Base-by-base conservation (phyloP, 257 asterid genomes). In the Scutellaria baicalensis region DNA sequence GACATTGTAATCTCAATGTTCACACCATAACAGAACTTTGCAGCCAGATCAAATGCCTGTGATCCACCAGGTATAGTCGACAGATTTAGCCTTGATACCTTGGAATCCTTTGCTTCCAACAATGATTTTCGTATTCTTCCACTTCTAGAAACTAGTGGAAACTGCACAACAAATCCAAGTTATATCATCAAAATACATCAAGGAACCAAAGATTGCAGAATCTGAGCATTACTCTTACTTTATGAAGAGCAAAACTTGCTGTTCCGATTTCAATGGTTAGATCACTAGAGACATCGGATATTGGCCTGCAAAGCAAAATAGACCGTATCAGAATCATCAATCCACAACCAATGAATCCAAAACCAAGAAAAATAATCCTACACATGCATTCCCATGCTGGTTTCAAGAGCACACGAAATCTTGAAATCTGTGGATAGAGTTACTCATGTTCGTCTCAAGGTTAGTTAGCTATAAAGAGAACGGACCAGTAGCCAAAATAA, bases 211-310 rank as follows among this genome's bases (percentile, higher is more conserved):
- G 33, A 27, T 27, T 27, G 14, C 4, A 17, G 10, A 40, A 2
- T 38, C 33, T n/a, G 3, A 33, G 3, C 13, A 42, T 43, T 67
- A 50, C 67, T 54, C 92, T 79, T 83, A 93, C 99, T 81, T 87
- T 93, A 81, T 93, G 97, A 75, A 93, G 97, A 6, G 95, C 84
- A 73, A 89, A 93, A 57, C 84, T 83, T 60, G 91, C 78, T 52
- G 89, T 69, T 47, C 97, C 95, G 9, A 91, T 88, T 66, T 93
- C 99, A 66, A 93, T 79, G 57, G 95, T 80, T 9, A 93, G 96
- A 81, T 93, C 99, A 69, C 99, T 93, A 9, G 99, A 87, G 77
- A 91, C 97, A 66, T 93, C 97, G 23, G 99, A 93, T 75, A 89
- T 84, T 5, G 99, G 96, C 99, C 99, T 93, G 95, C 78, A 83